Evolutionary conservation across 2,329 filamentous ascomycete genomes (phyloP), one percentile per base, ranked within the genome.

Genomic region (Phoma sp.): DNA sequence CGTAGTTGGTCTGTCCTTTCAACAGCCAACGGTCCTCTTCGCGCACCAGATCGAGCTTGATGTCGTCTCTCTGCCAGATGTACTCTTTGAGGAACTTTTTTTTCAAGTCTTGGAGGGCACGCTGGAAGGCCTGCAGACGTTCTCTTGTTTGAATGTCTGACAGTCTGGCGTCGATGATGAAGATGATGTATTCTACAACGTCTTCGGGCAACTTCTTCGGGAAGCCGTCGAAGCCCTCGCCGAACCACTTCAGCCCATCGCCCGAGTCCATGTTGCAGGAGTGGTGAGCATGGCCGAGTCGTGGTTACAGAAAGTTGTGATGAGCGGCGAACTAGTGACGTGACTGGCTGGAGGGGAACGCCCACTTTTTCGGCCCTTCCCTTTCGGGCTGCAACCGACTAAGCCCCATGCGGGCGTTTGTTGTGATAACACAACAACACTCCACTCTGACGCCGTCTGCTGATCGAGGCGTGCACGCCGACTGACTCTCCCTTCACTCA

Each of bases 11-110:
- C 46, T 82, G 81, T 19, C 94, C 94, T 60, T 86, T 84, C 6
- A 99, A 82, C 60, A 88, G 87, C 64, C 78, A 81, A 43, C 75
- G 70, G 2, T 78, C 86, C 67, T 88, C 76, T 81, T 88, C 67
- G 81, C 81, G 81, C 38, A 78, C 71, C 27, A 86, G 74, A 17
- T 89, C 84, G 6, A 96, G 77, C n/a, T 81, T 83, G 60, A 99
- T 93, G 0, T 81, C 78, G 48, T 96, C 92, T 12, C 92, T 86
- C 73, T 99, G 95, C 95, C 95, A 99, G 59, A 99, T 96, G 67
- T 97, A 96, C 58, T 91, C 88, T 63, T 85, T 88, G n/a, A 94
- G 81, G 7, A 92, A 77, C 2, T 82, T 79, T 38, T 85, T 85
- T 24, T 78, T 79, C n/a, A 95, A 76, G 25, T 86, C 81, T 2